A percentile compares a stretch with the other conserved stretches of the same genome.
phyloP scores from a whole-genome alignment of 768 basidiomycete genomes.

The Lactifluus piperatus region DNA sequence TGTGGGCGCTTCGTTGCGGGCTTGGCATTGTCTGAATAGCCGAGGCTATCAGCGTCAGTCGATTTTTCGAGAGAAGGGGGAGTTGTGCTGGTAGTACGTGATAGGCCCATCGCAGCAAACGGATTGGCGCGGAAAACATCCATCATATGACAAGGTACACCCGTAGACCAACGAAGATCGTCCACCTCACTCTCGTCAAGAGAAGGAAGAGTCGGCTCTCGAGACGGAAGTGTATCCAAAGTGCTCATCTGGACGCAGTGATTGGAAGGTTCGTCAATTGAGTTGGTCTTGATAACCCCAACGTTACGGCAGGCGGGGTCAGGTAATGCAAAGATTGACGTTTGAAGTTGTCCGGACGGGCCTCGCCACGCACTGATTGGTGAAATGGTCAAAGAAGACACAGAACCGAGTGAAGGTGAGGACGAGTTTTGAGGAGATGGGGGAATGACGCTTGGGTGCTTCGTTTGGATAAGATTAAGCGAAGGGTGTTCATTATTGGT shows the following conservation, averaged over 20 bases:
- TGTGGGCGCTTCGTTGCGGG: conserved; percentile 2
- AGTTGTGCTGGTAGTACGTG: not conserved
- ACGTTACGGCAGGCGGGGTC: not conserved
- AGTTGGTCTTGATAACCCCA: not conserved
- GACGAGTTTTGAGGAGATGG: not conserved
- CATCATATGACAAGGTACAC: conserved; percentile 18
- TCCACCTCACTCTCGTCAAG: not conserved
- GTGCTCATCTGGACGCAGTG: not conserved
- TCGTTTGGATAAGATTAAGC: conserved; percentile 2
- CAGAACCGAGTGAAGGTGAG: conserved; percentile 7
- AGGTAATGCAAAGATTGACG: not conserved
- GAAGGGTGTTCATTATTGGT: not conserved
- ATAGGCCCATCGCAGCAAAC: not conserved
- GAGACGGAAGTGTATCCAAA: not conserved
- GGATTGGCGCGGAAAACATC: conserved; percentile 20
- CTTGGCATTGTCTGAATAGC: not conserved
- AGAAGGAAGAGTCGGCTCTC: not conserved
- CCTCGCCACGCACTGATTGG: conserved; percentile 3
- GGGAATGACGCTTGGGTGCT: not conserved
- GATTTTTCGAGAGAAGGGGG: not conserved
- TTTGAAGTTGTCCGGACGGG: not conserved
- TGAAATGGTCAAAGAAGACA: conserved; percentile 7
- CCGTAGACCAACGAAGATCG: conserved; percentile 11
- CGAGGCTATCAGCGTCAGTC: not conserved
- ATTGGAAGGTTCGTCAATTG: not conserved